A percentile compares a stretch with the other conserved stretches of the same genome.
These are phyloP conservation scores for Rauvolfia tetraphylla DNA, from an alignment of 257 asterid species.

Conservation along the genomic window DNA sequence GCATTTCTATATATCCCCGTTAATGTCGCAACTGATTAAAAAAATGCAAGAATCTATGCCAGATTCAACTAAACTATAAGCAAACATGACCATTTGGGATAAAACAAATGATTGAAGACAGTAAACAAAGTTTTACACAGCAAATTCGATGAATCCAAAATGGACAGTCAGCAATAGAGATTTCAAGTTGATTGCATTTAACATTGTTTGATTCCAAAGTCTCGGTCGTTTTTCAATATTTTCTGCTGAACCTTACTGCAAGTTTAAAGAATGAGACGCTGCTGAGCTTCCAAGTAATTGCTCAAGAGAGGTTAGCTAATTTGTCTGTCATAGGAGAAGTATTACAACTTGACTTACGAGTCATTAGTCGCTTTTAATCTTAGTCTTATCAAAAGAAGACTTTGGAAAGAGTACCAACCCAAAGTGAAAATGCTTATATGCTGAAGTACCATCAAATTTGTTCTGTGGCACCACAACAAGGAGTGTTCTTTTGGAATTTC, in stretches of 20 bases:
- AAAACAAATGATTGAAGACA: neutral
- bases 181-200: neutral
- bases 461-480: neutral
- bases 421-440: too few species aligned
- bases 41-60: too few species aligned
- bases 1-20: neutral
- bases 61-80: neutral
- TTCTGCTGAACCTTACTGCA: neutral
- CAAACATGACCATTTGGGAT: neutral
- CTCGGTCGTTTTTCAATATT: neutral
- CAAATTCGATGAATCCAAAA: slow-evolving; percentile 1
- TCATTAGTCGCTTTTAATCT: too few species aligned
- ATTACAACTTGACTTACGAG: too few species aligned
- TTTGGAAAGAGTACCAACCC: too few species aligned
- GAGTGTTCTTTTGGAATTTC: neutral
- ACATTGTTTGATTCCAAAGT: neutral
- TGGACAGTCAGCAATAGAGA: neutral
- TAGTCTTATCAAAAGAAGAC: too few species aligned
- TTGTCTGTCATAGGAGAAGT: too few species aligned
- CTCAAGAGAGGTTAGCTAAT: too few species aligned
- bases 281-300: neutral
- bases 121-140: neutral
- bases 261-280: neutral
- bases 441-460: neutral
- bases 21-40: neutral